Conservation (phyloP, 2,329 filamentous ascomycete species). For the Elsinoe perseae region DNA sequence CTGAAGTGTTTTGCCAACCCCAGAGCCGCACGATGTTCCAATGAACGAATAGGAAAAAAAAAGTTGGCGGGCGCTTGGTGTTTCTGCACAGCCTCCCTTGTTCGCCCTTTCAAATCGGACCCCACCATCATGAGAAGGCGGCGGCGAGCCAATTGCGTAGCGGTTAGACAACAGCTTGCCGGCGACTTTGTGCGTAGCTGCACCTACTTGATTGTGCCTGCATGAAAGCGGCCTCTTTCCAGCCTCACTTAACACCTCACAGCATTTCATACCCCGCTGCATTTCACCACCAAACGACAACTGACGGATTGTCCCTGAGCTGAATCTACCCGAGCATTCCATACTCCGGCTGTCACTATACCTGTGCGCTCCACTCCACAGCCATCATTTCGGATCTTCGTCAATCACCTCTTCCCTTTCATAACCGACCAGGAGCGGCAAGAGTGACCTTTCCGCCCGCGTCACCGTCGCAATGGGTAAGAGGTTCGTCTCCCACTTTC, state of each 20-base stretch:
- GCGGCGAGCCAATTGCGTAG: neutral
- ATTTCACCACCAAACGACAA: neutral
- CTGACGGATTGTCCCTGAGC: neutral
- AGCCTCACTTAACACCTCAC: neutral
- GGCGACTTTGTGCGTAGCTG: neutral
- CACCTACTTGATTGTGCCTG: neutral
- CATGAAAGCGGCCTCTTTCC: neutral
- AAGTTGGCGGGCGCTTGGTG: constrained; percentile 14
- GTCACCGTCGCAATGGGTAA: constrained; percentile 14
- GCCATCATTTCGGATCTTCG: constrained; percentile 1
- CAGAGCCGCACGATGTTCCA: neutral
- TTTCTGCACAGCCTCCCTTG: constrained; percentile 5
- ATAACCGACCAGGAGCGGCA: neutral
- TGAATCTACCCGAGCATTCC: neutral
- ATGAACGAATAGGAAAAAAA: neutral
- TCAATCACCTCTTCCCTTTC: neutral
- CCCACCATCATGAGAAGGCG: constrained; percentile 6
- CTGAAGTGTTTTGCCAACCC: neutral
- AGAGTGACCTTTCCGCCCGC: neutral
- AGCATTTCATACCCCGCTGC: neutral
- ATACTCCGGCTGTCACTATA: neutral
- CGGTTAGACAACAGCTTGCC: neutral
- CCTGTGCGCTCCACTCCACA: neutral
- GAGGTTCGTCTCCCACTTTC: constrained; percentile 13
- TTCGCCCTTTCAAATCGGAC: neutral